Evolutionary conservation across 129 eudicot genomes (phyloP).

Genomic region (Pittosporum tobira): DNA sequence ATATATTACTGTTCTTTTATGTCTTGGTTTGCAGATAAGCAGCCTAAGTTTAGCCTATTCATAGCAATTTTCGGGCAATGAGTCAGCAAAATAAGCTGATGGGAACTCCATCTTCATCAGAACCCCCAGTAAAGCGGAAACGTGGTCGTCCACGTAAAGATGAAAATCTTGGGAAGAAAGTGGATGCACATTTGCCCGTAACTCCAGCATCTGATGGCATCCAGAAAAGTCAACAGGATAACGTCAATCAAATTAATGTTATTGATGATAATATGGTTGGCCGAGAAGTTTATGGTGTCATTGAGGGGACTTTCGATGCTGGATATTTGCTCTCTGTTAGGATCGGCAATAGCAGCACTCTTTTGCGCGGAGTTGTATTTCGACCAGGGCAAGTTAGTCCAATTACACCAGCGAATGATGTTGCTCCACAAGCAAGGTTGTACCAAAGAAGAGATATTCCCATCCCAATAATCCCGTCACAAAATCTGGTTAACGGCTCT

Average conservation of each 20-base stretch:
- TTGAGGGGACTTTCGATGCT: conserved; percentile 66
- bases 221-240: conserved; percentile 12
- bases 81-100: conserved; percentile 29
- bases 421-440: conserved; percentile 54
- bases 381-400: conserved; percentile 42
- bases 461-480: conserved; percentile 27
- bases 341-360: conserved; percentile 33
- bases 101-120: conserved; percentile 18
- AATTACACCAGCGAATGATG: conserved; percentile 49
- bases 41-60: conserved; percentile 3
- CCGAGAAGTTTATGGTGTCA: conserved; percentile 49
- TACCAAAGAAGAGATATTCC: conserved; percentile 40
- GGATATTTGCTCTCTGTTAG: conserved; percentile 63
- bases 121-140: conserved; percentile 54
- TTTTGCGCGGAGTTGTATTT: conserved; percentile 55
- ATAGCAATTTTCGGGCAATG: conserved; percentile 26
- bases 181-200: conserved; percentile 23
- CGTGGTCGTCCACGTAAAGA: conserved; percentile 92
- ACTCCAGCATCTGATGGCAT: conserved; percentile 20
- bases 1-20: no score
- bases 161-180: conserved; percentile 28
- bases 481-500: conserved; percentile 12
- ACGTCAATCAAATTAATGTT: conserved; percentile 9
- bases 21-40: conserved; percentile 11
- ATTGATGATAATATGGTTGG: conserved; percentile 47